phyloP scores from a whole-genome alignment of 768 basidiomycete species.

The Lyophyllum atratum region DNA sequence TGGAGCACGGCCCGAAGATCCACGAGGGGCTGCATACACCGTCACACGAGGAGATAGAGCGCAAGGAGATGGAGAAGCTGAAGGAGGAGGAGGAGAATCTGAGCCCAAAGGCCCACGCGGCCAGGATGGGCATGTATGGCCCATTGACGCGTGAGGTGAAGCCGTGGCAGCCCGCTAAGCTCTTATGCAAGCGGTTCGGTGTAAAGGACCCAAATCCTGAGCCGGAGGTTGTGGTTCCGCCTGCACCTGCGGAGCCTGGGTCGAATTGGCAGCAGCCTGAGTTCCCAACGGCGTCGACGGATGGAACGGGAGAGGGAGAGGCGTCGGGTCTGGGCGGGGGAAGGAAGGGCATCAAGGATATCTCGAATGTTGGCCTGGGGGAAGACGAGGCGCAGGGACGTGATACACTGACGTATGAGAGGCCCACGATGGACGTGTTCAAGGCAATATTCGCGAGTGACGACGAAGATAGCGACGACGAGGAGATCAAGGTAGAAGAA shows the following conservation, averaged over 20 bases:
- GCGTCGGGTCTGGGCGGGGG: conserved; percentile 15
- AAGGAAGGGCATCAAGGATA: conserved; percentile 46
- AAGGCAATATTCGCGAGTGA: conserved; percentile 98
- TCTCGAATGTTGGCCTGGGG: conserved; percentile 86
- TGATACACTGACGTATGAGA: conserved; percentile 85
- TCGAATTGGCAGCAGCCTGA: conserved; percentile 18
- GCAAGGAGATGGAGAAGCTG: conserved; percentile 42
- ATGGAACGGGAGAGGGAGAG: conserved; percentile 7
- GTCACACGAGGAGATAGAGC: conserved; percentile 41
- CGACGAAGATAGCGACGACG: conserved; percentile 83
- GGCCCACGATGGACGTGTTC: conserved; percentile 91
- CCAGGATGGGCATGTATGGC: conserved; percentile 88
- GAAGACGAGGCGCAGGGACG: conserved; percentile 90
- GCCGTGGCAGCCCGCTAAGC: conserved; percentile 78
- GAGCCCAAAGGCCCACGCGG: conserved; percentile 80
- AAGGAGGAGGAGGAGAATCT: conserved; percentile 56
- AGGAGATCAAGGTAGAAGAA: conserved; percentile 40
- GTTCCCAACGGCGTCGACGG: conserved; percentile 6
- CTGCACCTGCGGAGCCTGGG: conserved; percentile 20
- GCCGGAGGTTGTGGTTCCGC: conserved; percentile 41
- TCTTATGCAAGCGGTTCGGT: conserved; percentile 93
- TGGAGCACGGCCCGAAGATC: conserved; percentile 65
- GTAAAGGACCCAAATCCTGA: conserved; percentile 82
- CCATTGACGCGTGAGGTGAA: conserved; percentile 74
- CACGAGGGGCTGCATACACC: conserved; percentile 73